Base-by-base conservation (phyloP, 768 basidiomycete species). In the Astraeus odoratus region DNA sequence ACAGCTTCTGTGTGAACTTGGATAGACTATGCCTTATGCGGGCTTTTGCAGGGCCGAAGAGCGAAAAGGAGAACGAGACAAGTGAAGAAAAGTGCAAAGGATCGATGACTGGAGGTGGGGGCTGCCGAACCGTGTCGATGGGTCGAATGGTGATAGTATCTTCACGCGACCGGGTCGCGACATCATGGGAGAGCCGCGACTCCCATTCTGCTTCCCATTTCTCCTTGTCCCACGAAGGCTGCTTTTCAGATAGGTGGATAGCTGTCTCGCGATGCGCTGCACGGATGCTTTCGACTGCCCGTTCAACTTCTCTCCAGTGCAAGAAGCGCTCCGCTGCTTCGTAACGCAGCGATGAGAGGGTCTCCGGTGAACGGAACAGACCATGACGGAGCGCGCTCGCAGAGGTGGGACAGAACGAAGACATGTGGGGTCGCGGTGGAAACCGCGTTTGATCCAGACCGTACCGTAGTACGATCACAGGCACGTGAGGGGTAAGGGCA, bases 281-380 rank as follows among this genome's bases (percentile, higher is more conserved):
- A 27, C 64, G 65, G 31, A 80, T 67, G 27, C 64, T 64, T 47
- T 71, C 69, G 5, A 77, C 74, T 9, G 74, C 75, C 16, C 73
- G 69, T 50, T 83, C 79, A 22, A 86, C 75, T 57, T 85, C 84
- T 25, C 81, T 68, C 84, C 84, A 86, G 24, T 76, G 74, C 45
- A 85, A 59, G 60, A 85, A 86, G 16, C 84, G 74, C 46, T 84
- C 81, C 0, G 78, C 71, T 0, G 82, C 83, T 59, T 86, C 84
- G 15, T 62, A 66, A 26, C 85, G 75, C 24, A 86, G 67, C 1
- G 68, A 56, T 1, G 71, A 67, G 9, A 85, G 67, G 0, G 72
- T 80, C 47, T 79, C 80, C 0, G 83, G 81, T 1, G 79, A 76
- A 49, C 72, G 77, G 61, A 86, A 83, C 10, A 86, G 64, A 9